Evolutionary conservation across 1,284 basidiomycete genomes (phyloP).

Genomic region (Marasmius oreades): DNA sequence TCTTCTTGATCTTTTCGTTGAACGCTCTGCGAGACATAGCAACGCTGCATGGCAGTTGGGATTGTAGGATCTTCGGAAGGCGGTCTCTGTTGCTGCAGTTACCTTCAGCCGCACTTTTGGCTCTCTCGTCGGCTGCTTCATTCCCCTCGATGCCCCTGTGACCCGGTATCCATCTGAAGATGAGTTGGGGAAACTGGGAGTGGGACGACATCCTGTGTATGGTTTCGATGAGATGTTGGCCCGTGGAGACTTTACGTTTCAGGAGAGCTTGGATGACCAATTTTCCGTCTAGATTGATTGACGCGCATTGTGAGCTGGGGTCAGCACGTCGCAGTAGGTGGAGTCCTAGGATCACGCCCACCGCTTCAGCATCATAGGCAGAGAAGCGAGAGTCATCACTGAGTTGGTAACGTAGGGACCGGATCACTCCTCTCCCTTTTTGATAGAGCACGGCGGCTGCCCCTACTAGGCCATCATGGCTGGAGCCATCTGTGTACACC

Average conservation of each 20-base stretch:
- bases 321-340: constrained; percentile 13
- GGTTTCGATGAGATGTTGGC: constrained; percentile 20
- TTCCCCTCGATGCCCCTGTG: constrained; percentile 24
- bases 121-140: constrained; percentile 23
- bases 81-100: not conserved
- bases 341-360: constrained; percentile 20
- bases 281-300: constrained; percentile 1
- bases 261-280: not conserved
- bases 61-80: constrained; percentile 16
- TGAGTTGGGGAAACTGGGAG: not conserved
- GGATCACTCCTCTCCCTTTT: not conserved
- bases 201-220: constrained; percentile 4
- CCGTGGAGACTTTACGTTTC: not conserved
- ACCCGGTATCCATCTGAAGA: constrained; percentile 22
- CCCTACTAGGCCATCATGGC: constrained; percentile 16
- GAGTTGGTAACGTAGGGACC: constrained; percentile 14
- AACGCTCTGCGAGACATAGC: not conserved
- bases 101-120: constrained; percentile 24
- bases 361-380: constrained; percentile 22
- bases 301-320: not conserved
- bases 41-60: not conserved
- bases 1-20: not conserved
- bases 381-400: constrained; percentile 18
- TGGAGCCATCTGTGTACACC: constrained; percentile 26
- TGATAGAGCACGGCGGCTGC: constrained; percentile 22